Base-by-base conservation (phyloP, 805 yeast species). In the Wickerhamiella kazuoi region DNA sequence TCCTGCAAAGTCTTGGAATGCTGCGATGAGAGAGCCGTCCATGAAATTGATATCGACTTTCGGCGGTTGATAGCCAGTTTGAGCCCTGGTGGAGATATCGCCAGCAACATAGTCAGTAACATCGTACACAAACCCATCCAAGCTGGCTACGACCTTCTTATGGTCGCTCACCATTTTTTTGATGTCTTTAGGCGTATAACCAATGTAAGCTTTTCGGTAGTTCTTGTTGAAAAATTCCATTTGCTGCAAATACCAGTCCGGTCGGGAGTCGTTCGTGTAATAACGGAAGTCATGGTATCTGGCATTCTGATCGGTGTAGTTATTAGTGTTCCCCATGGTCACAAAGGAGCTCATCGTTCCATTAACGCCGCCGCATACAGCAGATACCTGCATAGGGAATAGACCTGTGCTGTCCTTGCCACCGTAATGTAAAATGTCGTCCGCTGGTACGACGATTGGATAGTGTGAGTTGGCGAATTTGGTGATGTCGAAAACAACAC, bases 161-260 rank as follows among this genome's bases (percentile, higher is more conserved):
- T 56, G 37, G 14, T 47, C 39, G 3, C 47, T 40, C 4, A 47
- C 59, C 46, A 48, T 40, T 32, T 51, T 46, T 30, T 40, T 30
- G 30, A 62, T 44, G 7, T 47, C 50, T 37, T 51, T 46, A 7
- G 54, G 52, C 0, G 67, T 58, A 41, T 52, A 56, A 6, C 65
- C 67, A 26, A 61, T 47, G 40, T 57, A 61, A 14, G 60, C 55
- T 42, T 55, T 53, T 34, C 51, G 46, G 44, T 55, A 63, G 40
- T 60, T 50, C n/a, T 44, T 37, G 34, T 59, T 53, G 46, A 63
- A 47, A 34, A 49, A 53, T 17, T 46, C 38, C 62, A 62, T 58
- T 43, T 57, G 56, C 41, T 59, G 57, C 19, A 54, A 46, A 38
- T 61, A 62, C 67, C 67, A 62, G 40, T 62, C 65, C 2, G 67